Evolutionary conservation across 1,284 basidiomycete genomes (phyloP).

Genomic region (Hymenochaete sp.): DNA sequence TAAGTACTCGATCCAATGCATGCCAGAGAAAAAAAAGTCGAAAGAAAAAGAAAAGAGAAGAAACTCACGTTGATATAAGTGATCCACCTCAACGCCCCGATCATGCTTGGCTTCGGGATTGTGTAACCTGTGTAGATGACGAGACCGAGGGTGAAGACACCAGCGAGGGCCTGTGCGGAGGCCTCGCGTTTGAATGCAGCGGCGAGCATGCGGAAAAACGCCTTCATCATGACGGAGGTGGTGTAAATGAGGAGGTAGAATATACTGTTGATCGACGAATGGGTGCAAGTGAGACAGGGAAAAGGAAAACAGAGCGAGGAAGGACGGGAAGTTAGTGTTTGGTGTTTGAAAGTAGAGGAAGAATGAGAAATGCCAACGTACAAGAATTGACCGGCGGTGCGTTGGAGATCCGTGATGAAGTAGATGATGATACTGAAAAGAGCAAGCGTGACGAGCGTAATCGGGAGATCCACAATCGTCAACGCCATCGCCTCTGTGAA

Average conservation of each 20-base stretch:
- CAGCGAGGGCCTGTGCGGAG: constrained; percentile 41
- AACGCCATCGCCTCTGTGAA: constrained; percentile 60
- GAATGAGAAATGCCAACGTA: constrained; percentile 25
- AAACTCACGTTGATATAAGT: constrained; percentile 35
- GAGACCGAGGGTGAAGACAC: constrained; percentile 39
- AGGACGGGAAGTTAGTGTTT: not conserved
- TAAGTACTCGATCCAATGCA: not conserved
- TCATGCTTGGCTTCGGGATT: constrained; percentile 23
- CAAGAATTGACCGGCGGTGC: constrained; percentile 52
- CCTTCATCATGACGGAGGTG: constrained; percentile 42
- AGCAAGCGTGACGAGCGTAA: constrained; percentile 43
- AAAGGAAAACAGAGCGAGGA: not conserved
- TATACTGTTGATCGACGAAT: constrained; percentile 27
- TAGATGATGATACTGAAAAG: constrained; percentile 53
- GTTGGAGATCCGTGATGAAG: constrained; percentile 54
- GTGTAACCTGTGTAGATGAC: constrained; percentile 39
- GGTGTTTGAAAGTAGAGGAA: not conserved
- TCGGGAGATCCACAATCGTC: constrained; percentile 63
- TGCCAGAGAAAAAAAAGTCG: constrained; percentile 16
- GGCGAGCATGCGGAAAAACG: constrained; percentile 44
- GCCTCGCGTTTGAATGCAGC: constrained; percentile 36
- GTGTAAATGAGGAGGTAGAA: constrained; percentile 39
- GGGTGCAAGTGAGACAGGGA: not conserved
- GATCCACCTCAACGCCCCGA: constrained; percentile 40
- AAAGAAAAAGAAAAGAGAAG: constrained; percentile 18